Conservation (phyloP, 768 basidiomycete genomes). For the Astraeus odoratus region DNA sequence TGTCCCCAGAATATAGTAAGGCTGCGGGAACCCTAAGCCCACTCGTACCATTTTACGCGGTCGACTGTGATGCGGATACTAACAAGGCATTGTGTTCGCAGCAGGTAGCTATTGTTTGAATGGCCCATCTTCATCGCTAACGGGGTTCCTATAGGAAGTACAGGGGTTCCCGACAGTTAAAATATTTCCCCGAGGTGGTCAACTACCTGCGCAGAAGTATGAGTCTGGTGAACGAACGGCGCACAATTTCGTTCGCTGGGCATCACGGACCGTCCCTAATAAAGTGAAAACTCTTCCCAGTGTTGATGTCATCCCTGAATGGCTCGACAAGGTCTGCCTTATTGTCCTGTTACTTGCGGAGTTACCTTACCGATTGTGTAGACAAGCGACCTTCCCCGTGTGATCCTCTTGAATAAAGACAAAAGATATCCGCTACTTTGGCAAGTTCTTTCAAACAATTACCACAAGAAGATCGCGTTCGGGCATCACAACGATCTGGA, state of each 20-base stretch:
- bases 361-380: constrained; percentile 9
- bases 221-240: constrained; percentile 65
- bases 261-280: constrained; percentile 66
- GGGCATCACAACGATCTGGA: constrained; percentile 61
- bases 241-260: constrained; percentile 69
- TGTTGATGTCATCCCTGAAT: constrained; percentile 50
- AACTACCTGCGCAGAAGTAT: constrained; percentile 56
- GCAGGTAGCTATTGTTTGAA: constrained; percentile 38
- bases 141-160: constrained; percentile 44
- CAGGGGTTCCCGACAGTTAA: constrained; percentile 95
- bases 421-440: constrained; percentile 73
- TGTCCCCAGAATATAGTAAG: constrained; percentile 81
- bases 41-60: constrained; percentile 80
- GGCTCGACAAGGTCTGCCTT: constrained; percentile 58
- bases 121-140: neutral
- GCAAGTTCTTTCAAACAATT: constrained; percentile 74
- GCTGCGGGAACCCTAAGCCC: constrained; percentile 76
- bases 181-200: constrained; percentile 74
- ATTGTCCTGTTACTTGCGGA: neutral
- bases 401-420: constrained; percentile 67
- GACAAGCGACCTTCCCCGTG: constrained; percentile 42
- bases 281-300: constrained; percentile 54
- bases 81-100: constrained; percentile 82
- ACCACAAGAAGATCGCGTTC: constrained; percentile 53
- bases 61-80: constrained; percentile 82